Conservation (phyloP, 2,329 filamentous ascomycete species). For the Alternaria gaisen region DNA sequence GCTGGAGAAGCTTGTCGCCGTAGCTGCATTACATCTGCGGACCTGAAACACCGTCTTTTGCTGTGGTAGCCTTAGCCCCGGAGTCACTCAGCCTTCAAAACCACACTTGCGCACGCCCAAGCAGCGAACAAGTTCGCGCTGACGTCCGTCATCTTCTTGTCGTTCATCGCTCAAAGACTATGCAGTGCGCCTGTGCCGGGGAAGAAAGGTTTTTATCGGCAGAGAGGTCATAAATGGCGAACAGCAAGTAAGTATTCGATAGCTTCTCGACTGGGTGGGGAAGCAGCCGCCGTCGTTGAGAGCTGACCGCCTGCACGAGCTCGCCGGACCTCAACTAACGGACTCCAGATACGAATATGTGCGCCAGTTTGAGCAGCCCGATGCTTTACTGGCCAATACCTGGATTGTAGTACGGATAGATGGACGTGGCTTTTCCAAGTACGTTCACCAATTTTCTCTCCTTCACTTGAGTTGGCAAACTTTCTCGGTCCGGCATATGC, state of each 20-base stretch:
- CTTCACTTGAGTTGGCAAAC: constrained; percentile 6
- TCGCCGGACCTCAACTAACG: constrained; percentile 24
- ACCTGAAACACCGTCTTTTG: constrained; percentile 30
- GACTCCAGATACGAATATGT: constrained; percentile 87
- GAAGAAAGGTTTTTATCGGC: neutral
- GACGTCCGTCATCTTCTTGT: constrained; percentile 12
- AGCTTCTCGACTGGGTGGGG: constrained; percentile 12
- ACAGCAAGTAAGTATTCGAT: constrained; percentile 32
- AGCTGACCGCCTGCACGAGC: constrained; percentile 10
- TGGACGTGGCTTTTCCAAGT: constrained; percentile 95
- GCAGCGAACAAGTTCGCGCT: constrained; percentile 12
- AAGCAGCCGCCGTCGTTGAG: constrained; percentile 9
- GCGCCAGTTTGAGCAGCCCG: constrained; percentile 83
- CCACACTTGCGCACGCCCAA: constrained; percentile 21
- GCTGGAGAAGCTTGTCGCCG: constrained; percentile 18
- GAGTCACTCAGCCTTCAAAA: constrained; percentile 23
- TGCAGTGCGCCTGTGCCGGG: constrained; percentile 18
- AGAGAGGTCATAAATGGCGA: constrained; percentile 29
- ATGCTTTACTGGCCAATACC: constrained; percentile 84
- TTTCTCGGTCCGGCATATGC: constrained; percentile 21
- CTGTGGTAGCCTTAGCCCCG: constrained; percentile 21
- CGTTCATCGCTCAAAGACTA: constrained; percentile 22
- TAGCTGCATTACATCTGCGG: constrained; percentile 30
- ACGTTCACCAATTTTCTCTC: constrained; percentile 21
- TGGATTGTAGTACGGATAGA: constrained; percentile 97